Conservation (phyloP, 352 stramenopile genomes). For the Thalassiosira hispida region DNA sequence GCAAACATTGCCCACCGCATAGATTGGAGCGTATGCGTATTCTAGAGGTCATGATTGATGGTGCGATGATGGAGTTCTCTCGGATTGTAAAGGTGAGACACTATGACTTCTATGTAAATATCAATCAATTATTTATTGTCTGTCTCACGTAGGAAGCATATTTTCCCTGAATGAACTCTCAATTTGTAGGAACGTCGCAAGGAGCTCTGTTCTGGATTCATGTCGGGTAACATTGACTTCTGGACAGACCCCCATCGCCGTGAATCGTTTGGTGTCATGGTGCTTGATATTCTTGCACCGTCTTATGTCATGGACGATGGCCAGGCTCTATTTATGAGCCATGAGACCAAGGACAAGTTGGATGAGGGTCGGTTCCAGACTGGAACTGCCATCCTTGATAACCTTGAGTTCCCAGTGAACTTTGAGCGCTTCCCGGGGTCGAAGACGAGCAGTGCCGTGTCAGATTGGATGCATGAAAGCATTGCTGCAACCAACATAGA, state of each 20-base stretch:
- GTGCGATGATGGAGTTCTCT: constrained; percentile 14
- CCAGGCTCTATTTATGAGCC: constrained; percentile 14
- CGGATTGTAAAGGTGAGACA: background rate
- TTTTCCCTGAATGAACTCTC: no score
- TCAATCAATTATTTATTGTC: no score
- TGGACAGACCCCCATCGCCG: constrained; percentile 10
- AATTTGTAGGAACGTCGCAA: constrained; percentile 7
- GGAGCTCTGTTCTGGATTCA: constrained; percentile 11
- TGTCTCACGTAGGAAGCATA: no score
- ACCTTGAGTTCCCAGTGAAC: constrained; percentile 14
- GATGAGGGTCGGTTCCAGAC: background rate
- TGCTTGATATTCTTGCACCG: constrained; percentile 18
- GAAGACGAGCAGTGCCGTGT: constrained; percentile 21
- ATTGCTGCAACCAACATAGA: background rate
- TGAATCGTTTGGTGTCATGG: constrained; percentile 16
- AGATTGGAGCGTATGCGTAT: background rate
- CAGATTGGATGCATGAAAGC: constrained; percentile 14
- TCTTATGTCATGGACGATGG: constrained; percentile 13
- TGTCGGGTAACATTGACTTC: constrained; percentile 20
- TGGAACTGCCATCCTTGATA: background rate
- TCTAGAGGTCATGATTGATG: constrained; percentile 20
- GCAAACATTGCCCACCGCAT: constrained; percentile 1
- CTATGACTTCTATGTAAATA: no score
- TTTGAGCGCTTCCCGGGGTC: constrained; percentile 17
- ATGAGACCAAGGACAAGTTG: constrained; percentile 4